phyloP scores from a whole-genome alignment of 2,329 filamentous ascomycete species.

The Fonsecaea pedrosoi region DNA sequence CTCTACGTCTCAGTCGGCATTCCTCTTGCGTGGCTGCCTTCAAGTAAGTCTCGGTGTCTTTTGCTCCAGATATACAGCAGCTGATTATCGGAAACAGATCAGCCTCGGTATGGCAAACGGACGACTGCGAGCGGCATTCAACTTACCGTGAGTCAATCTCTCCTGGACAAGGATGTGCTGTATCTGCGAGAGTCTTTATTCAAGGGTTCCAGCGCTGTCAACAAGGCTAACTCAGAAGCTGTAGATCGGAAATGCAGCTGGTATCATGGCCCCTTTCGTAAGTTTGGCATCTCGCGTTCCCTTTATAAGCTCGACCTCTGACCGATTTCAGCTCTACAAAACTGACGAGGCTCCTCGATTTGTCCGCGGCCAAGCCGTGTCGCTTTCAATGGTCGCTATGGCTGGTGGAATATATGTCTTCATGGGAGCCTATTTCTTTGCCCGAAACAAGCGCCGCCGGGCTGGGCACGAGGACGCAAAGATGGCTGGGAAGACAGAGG shows the following conservation, averaged over 20 bases:
- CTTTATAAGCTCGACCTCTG: neutral
- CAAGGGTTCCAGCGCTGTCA: neutral
- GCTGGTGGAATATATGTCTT: conserved; percentile 60
- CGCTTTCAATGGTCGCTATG: conserved; percentile 64
- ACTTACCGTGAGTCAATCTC: conserved; percentile 7
- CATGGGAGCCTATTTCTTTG: conserved; percentile 61
- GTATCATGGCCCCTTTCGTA: conserved; percentile 76
- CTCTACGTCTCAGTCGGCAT: conserved; percentile 68
- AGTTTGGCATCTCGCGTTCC: conserved; percentile 38
- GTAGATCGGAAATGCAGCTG: conserved; percentile 68
- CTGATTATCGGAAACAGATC: conserved; percentile 68
- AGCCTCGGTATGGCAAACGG: conserved; percentile 76
- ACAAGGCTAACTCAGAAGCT: conserved; percentile 63
- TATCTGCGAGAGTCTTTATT: neutral
- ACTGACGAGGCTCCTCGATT: conserved; percentile 63
- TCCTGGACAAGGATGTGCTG: neutral
- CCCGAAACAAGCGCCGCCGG: conserved; percentile 54
- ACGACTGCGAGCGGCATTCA: conserved; percentile 68
- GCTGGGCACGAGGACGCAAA: conserved; percentile 49
- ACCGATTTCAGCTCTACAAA: conserved; percentile 45
- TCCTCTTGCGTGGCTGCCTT: conserved; percentile 61
- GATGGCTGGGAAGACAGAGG: conserved; percentile 49
- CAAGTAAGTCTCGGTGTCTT: conserved; percentile 27
- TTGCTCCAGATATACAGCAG: conserved; percentile 43
- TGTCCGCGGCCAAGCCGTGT: conserved; percentile 67